Conservation (phyloP, 768 basidiomycete species). For the Rhizopogon roseolus region DNA sequence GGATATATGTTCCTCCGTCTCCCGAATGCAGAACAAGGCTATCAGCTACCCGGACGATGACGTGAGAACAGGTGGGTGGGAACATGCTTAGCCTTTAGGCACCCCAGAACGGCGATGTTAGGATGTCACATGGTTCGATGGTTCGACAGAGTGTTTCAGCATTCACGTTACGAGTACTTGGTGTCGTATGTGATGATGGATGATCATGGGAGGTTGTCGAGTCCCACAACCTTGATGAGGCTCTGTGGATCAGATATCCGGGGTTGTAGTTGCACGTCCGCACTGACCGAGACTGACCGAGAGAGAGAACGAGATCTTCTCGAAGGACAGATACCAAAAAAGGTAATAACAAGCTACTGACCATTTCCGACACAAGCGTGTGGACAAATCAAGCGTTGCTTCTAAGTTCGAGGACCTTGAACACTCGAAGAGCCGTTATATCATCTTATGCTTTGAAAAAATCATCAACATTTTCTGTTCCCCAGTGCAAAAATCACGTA, state of each 20-base stretch:
- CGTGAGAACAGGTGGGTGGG: neutral
- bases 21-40: neutral
- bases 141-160: neutral
- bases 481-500: neutral
- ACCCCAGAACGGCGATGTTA: neutral
- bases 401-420: slow-evolving; percentile 4
- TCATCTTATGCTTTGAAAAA: neutral
- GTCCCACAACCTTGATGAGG: too few relatives aligned
- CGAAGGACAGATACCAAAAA: slow-evolving; percentile 7
- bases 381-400: slow-evolving; percentile 7
- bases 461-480: neutral
- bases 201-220: too few relatives aligned
- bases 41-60: neutral
- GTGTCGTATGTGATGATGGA: too few relatives aligned
- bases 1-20: too few relatives aligned
- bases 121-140: neutral
- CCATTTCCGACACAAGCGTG: slow-evolving; percentile 12
- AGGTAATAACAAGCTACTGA: slow-evolving; percentile 4
- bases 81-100: neutral
- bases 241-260: too few relatives aligned
- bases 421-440: neutral
- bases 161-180: neutral
- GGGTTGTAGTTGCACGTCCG: too few relatives aligned
- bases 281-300: too few relatives aligned
- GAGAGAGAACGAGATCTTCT: too few relatives aligned